phyloP scores from a whole-genome alignment of 2,329 filamentous ascomycete species.

The Xylaria sp. region DNA sequence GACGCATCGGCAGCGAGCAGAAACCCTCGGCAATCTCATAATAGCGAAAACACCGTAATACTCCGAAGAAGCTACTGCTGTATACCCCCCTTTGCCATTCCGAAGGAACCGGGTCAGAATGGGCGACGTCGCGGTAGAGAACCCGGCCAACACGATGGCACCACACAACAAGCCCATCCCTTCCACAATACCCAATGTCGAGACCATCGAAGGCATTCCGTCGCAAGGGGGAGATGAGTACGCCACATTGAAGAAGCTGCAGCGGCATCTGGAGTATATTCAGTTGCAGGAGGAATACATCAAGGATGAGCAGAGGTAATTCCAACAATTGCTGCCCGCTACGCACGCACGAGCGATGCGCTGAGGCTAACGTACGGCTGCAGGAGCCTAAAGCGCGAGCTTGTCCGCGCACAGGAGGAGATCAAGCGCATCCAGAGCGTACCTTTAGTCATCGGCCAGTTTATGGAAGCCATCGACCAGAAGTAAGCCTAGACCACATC shows the following conservation, averaged over 20 bases:
- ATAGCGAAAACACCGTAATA: background rate
- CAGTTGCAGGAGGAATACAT: constrained; percentile 99
- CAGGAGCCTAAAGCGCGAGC: constrained; percentile 93
- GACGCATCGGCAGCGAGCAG: constrained; percentile 6
- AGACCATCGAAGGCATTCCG: constrained; percentile 83
- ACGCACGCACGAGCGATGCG: too few species aligned
- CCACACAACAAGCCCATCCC: constrained; percentile 82
- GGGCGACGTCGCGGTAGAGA: constrained; percentile 88
- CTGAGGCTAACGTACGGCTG: background rate
- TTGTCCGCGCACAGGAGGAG: constrained; percentile 96
- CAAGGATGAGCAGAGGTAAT: constrained; percentile 96
- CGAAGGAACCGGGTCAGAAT: constrained; percentile 55
- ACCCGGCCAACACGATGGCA: constrained; percentile 72
- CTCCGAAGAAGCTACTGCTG: background rate
- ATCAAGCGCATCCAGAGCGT: constrained; percentile 99
- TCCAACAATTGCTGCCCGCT: constrained; percentile 16
- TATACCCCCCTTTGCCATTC: background rate
- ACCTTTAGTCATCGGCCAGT: constrained; percentile 96
- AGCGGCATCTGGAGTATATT: constrained; percentile 97
- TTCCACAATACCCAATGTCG: constrained; percentile 85
- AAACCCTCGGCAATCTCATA: background rate
- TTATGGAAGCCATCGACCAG: constrained; percentile 99
- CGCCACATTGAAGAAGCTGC: constrained; percentile 92
- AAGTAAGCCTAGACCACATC: constrained; percentile 66
- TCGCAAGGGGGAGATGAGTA: constrained; percentile 91